Evolutionary conservation across 768 basidiomycete species (phyloP), one percentile per base, ranked within the genome.

Genomic region (Brasilioporus rufonigricans): DNA sequence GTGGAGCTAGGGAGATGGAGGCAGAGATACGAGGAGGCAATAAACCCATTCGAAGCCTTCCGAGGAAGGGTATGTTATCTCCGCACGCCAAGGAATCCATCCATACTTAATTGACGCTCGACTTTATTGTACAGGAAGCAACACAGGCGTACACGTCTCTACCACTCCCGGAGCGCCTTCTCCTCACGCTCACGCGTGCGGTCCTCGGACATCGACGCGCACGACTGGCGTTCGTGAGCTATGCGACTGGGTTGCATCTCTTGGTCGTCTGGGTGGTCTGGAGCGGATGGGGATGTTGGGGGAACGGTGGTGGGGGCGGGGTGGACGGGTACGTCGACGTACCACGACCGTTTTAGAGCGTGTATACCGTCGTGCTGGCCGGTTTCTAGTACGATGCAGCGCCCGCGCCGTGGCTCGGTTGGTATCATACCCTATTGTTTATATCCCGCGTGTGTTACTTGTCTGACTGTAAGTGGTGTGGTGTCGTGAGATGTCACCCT

Each of bases 1-100:
- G 82, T 98, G 71, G 88, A 78, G 61, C 84, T 98, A 69, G 87
- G 88, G 63, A 91, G 86, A 66, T 99, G 98, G 71, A 85, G 87
- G 46, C 82, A 87, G 59, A 80, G 93, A 68, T 99, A 99, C 65
- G 96, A 98, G 67, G 91, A 97, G 72, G 85, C 91, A 49, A 93
- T 98, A 85, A 98, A 99, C 66, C 96, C 97, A 0, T 99, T 99
- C 67, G 95, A 98, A 71, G 93, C 89, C 8, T 98, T 99, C 80
- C 85, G 93, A 58, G 93, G 96, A 2, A 79, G 93, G 70, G 96
- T 97, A 63, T 61, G 93, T 82, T 39, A 4, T 12, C 11, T 16
- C 3, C 16, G n/a, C 5, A 19, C 12, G 1, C 24, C 26, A 6
- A 9, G 7, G 19, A 24, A 4, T 8, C 16, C 49, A 40, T n/a